Percentiles rank a stretch among this genome's conserved stretches.
These are phyloP conservation scores for Aspergillus jensenii DNA, from an alignment of 2,329 filamentous ascomycete genomes.

Conservation along the genomic window DNA sequence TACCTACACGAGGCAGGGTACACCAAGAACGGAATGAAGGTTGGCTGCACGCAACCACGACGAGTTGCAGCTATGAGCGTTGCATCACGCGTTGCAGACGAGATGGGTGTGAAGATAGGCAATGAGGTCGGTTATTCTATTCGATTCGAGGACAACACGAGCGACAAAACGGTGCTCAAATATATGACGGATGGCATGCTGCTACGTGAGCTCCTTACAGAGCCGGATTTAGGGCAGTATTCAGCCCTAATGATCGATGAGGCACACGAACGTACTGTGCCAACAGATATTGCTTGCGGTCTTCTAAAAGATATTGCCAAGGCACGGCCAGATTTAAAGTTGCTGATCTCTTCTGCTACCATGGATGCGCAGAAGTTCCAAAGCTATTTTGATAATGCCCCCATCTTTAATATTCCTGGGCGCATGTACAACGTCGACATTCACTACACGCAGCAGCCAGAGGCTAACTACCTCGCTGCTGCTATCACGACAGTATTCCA, in stretches of 20 bases:
- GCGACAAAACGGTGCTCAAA: constrained; percentile 86
- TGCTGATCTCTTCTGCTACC: constrained; percentile 91
- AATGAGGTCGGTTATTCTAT: constrained; percentile 94
- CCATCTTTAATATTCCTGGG: constrained; percentile 93
- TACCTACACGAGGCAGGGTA: constrained; percentile 91
- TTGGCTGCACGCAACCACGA: constrained; percentile 91
- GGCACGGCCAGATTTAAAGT: constrained; percentile 78
- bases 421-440: constrained; percentile 87
- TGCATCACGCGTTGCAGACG: constrained; percentile 91
- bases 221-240: constrained; percentile 79
- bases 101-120: constrained; percentile 85
- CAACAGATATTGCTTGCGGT: constrained; percentile 86
- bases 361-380: constrained; percentile 93
- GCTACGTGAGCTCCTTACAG: constrained; percentile 82
- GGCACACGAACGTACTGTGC: constrained; percentile 88
- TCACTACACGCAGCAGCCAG: constrained; percentile 84
- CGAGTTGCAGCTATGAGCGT: constrained; percentile 97
- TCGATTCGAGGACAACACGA: constrained; percentile 89
- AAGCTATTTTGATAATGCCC: constrained; percentile 85
- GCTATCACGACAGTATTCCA: constrained; percentile 93
- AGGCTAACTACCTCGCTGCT: constrained; percentile 89
- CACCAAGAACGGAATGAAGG: constrained; percentile 77
- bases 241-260: constrained; percentile 95
- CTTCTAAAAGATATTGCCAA: constrained; percentile 85
- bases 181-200: constrained; percentile 99